A percentile compares a stretch with the other conserved stretches of the same genome.
Conservation (phyloP, 495 filamentous ascomycete genomes). For the Lepidopterella palustris region DNA sequence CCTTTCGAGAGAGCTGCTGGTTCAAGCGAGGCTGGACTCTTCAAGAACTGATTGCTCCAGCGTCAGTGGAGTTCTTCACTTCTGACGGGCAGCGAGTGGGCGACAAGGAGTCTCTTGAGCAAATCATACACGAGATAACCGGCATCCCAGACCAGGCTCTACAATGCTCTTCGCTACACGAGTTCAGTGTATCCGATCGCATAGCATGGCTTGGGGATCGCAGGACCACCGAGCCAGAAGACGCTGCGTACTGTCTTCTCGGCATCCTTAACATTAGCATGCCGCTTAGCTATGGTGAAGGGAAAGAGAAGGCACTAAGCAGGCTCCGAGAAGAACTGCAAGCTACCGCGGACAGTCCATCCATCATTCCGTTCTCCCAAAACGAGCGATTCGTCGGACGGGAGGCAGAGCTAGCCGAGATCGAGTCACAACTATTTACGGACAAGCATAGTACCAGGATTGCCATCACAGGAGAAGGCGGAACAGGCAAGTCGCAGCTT, state of each 20-base stretch:
- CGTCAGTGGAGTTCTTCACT: not conserved
- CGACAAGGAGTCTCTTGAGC: slow-evolving; percentile 8
- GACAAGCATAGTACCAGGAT: not conserved
- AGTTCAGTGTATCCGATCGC: slow-evolving; percentile 7
- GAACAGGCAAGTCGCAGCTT: slow-evolving; percentile 25
- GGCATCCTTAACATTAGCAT: slow-evolving; percentile 5
- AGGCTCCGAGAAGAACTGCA: slow-evolving; percentile 4
- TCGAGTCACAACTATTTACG: not conserved
- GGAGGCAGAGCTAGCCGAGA: not conserved
- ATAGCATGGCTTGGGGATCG: slow-evolving; percentile 8
- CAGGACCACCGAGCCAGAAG: slow-evolving; percentile 7
- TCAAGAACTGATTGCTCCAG: too few species aligned
- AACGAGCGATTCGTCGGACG: slow-evolving; percentile 35
- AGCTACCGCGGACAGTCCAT: too few species aligned
- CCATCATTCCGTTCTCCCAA: slow-evolving; percentile 25
- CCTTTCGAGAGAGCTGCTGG: too few species aligned
- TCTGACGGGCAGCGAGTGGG: slow-evolving; percentile 6
- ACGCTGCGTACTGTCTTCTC: slow-evolving; percentile 9
- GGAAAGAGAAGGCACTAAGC: not conserved
- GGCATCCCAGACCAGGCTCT: slow-evolving; percentile 3
- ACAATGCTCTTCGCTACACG: not conserved
- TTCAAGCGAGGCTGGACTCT: too few species aligned
- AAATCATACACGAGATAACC: slow-evolving; percentile 11
- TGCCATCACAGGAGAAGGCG: slow-evolving; percentile 7
- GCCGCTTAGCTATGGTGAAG: slow-evolving; percentile 6